These are phyloP conservation scores for Capsella bursapastoris DNA, from an alignment of 345 rosid genomes.

Conservation along the genomic window DNA sequence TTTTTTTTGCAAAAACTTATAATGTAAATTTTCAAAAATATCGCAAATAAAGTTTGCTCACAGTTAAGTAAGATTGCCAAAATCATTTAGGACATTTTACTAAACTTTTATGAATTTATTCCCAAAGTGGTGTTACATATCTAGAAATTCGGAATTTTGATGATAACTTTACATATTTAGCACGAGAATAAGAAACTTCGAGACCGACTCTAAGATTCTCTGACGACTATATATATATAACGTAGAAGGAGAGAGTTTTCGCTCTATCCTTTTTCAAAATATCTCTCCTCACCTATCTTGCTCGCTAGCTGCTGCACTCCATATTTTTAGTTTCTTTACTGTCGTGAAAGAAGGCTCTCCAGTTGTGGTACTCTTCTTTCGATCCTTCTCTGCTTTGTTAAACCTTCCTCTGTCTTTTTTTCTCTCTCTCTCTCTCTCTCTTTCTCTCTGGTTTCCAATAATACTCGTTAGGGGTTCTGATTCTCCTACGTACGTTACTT, in stretches of 20 bases:
- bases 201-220: neutral
- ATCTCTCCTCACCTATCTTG: neutral
- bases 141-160: too few relatives aligned
- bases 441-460: conserved; percentile 4
- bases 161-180: too few relatives aligned
- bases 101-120: neutral
- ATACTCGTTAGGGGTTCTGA: conserved; percentile 15
- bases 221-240: neutral
- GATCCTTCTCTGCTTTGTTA: neutral
- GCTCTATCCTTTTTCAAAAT: neutral
- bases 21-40: neutral
- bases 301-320: neutral
- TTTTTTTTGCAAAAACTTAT: too few relatives aligned
- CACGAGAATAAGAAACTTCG: neutral
- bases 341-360: neutral
- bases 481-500: neutral
- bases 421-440: neutral
- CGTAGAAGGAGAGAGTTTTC: neutral
- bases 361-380: neutral
- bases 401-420: neutral
- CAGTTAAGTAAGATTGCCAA: neutral
- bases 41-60: neutral
- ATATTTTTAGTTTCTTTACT: neutral
- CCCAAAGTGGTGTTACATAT: too few relatives aligned
- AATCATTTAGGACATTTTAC: neutral